phyloP scores from a whole-genome alignment of 208 protist species.

The Phytomonas serpens region DNA sequence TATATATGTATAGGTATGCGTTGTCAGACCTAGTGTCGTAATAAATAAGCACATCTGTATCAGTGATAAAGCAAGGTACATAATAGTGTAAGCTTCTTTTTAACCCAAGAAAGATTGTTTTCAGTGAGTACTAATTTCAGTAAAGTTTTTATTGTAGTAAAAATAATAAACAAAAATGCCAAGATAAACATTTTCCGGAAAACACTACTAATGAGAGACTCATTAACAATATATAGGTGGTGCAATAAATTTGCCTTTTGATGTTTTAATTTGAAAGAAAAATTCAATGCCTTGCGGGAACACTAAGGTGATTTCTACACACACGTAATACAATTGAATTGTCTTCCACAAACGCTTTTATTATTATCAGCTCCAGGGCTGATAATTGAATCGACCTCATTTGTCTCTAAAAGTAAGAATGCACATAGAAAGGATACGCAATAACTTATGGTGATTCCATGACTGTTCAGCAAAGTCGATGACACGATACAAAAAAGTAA shows the following conservation, averaged over 20 bases:
- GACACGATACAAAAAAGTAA: background rate
- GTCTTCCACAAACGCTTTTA: background rate
- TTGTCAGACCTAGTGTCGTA: background rate
- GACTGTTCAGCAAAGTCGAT: background rate
- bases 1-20: background rate
- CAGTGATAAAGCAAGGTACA: background rate
- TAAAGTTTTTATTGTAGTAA: background rate
- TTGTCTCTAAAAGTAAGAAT: background rate
- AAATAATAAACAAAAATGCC: constrained; percentile 8
- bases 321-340: background rate
- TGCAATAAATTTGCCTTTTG: background rate
- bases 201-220: constrained; percentile 1
- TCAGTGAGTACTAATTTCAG: background rate
- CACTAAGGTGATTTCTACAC: background rate
- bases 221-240: constrained; percentile 3
- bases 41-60: background rate
- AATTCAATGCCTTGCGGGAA: background rate
- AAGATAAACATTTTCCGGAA: constrained; percentile 3
- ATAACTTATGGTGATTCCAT: background rate
- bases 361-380: background rate
- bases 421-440: background rate
- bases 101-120: background rate
- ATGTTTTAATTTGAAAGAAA: background rate
- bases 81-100: constrained; percentile 11
- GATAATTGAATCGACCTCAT: background rate